A percentile compares a stretch with the other conserved stretches of the same genome.
phyloP scores from a whole-genome alignment of 73 alveolate genomes.

The Durusdinium trenchii region DNA sequence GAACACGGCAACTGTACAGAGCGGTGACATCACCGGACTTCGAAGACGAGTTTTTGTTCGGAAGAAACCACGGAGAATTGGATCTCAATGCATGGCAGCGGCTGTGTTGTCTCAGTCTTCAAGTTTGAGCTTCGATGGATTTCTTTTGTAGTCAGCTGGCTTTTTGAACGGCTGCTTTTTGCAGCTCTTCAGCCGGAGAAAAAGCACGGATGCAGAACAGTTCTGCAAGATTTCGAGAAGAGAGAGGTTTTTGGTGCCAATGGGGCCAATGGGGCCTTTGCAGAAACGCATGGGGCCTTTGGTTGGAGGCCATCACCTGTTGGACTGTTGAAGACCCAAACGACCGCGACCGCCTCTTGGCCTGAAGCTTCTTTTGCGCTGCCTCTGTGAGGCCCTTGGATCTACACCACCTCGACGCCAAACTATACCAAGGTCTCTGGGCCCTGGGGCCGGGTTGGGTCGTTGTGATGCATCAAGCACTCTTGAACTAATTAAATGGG shows the following conservation, averaged over 20 bases:
- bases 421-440: slow-evolving; percentile 42
- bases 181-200: neutral
- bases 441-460: neutral
- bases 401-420: slow-evolving; percentile 86
- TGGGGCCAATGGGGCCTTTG: no score
- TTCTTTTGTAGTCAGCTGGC: neutral
- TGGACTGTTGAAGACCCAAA: neutral
- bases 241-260: neutral
- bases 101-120: neutral
- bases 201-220: neutral
- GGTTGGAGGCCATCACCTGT: neutral
- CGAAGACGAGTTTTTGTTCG: neutral
- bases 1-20: neutral
- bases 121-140: neutral
- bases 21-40: slow-evolving; percentile 13
- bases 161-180: neutral
- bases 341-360: neutral
- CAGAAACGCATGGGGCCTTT: no score
- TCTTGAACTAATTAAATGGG: neutral
- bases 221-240: neutral
- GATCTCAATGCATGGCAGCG: neutral
- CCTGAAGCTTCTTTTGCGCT: neutral
- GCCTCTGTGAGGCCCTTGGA: slow-evolving; percentile 56
- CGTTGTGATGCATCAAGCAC: neutral
- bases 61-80: neutral